phyloP scores from a whole-genome alignment of 805 yeast genomes.

The Wickerhamomyces alni region DNA sequence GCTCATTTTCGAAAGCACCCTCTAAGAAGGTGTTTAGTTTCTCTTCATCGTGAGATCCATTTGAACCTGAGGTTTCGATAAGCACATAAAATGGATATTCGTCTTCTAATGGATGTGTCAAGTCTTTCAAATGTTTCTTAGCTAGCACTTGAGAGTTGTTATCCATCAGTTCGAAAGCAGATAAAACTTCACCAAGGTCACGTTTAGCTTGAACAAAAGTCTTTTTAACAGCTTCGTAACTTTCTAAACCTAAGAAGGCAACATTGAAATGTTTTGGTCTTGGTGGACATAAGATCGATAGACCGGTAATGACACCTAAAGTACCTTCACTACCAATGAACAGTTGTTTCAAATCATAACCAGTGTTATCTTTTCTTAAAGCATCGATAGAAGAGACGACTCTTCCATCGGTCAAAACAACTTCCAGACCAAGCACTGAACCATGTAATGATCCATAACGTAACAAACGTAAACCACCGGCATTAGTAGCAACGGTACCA shows the following conservation, averaged over 20 bases:
- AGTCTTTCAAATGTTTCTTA: conserved; percentile 47
- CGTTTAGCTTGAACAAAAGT: conserved; percentile 72
- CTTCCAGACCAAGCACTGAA: conserved; percentile 84
- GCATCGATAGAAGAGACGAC: conserved; percentile 75
- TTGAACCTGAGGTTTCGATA: conserved; percentile 95
- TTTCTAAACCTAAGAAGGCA: conserved; percentile 77
- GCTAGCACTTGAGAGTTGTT: conserved; percentile 58
- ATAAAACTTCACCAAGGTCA: conserved; percentile 77
- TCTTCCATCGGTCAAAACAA: conserved; percentile 86
- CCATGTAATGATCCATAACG: conserved; percentile 94
- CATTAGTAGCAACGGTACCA: conserved; percentile 92
- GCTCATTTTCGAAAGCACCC: conserved; percentile 73
- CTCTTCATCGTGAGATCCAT: conserved; percentile 87
- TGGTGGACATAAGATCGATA: conserved; percentile 83
- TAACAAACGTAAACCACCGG: conserved; percentile 86
- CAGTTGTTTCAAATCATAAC: conserved; percentile 86
- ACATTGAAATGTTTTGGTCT: conserved; percentile 84
- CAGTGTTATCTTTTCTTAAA: conserved; percentile 91
- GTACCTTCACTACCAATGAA: conserved; percentile 96
- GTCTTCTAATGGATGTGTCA: conserved; percentile 73
- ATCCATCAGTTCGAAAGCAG: conserved; percentile 96
- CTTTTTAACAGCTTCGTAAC: conserved; percentile 78
- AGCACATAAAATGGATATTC: conserved; percentile 85
- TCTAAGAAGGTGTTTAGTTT: conserved; percentile 85
- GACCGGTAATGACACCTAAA: conserved; percentile 84